These are phyloP conservation scores for Penicillium bialowiezense DNA, from an alignment of 495 filamentous ascomycete species.

Conservation along the genomic window DNA sequence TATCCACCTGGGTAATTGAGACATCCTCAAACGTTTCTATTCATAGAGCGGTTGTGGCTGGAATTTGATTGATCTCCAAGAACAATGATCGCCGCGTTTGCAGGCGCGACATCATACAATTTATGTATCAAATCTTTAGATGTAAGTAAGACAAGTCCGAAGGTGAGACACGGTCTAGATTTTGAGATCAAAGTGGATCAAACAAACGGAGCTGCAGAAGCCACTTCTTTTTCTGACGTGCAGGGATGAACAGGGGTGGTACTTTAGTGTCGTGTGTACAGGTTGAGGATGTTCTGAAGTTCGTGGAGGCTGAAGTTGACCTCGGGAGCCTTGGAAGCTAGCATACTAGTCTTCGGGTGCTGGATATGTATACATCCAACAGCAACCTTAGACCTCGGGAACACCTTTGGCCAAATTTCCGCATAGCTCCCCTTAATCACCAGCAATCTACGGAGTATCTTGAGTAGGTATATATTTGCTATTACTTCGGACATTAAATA, in stretches of 20 bases:
- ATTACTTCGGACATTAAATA: no score
- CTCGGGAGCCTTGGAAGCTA: no score
- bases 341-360: no score
- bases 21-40: not conserved
- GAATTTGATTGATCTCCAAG: not conserved
- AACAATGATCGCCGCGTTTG: not conserved
- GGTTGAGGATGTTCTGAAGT: no score
- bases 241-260: not conserved
- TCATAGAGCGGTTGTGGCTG: not conserved
- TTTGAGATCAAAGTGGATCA: not conserved
- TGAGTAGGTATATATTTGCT: no score
- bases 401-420: no score
- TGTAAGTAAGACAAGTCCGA: not conserved
- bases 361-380: no score
- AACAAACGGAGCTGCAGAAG: constrained; percentile 6
- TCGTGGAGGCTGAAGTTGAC: no score
- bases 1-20: not conserved
- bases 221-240: constrained; percentile 7
- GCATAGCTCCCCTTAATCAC: no score
- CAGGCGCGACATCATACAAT: not conserved
- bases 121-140: constrained; percentile 1
- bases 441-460: no score
- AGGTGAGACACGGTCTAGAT: constrained; percentile 5
- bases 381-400: no score
- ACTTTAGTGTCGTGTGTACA: not conserved